Conservation (phyloP, 106 monocot species). For the Allium sativum region DNA sequence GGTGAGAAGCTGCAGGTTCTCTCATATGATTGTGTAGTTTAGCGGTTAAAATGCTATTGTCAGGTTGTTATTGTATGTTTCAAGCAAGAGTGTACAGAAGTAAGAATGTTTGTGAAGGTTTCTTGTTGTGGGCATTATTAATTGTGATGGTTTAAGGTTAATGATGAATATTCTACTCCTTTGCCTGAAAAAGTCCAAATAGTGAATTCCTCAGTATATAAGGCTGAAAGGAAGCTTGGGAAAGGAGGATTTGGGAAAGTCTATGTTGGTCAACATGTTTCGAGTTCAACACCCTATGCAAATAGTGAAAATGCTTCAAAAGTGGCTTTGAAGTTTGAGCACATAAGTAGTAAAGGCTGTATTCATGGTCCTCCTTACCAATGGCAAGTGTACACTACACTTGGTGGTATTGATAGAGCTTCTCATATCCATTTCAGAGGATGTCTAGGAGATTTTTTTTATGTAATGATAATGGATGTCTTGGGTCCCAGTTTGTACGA, state of each 20-base stretch:
- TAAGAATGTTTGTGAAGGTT: too few relatives aligned
- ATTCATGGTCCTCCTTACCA: constrained; percentile 76
- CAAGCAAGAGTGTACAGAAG: too few relatives aligned
- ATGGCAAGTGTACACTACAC: constrained; percentile 85
- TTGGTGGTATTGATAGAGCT: constrained; percentile 89
- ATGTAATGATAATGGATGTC: constrained; percentile 79
- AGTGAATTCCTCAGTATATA: constrained; percentile 51
- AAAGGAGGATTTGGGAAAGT: constrained; percentile 90
- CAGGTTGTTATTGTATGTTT: too few relatives aligned
- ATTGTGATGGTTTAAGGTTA: too few relatives aligned
- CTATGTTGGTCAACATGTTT: constrained; percentile 54
- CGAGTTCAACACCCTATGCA: constrained; percentile 15
- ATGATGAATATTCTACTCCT: too few relatives aligned
- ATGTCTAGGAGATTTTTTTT: constrained; percentile 72
- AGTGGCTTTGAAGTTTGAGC: constrained; percentile 85
- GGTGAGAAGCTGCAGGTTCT: too few relatives aligned
- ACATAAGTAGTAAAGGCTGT: constrained; percentile 80
- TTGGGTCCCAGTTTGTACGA: constrained; percentile 87
- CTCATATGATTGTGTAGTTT: too few relatives aligned
- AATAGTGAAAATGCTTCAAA: constrained; percentile 40
- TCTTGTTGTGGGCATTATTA: too few relatives aligned
- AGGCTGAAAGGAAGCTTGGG: constrained; percentile 58
- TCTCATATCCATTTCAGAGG: constrained; percentile 87
- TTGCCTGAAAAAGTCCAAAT: too few relatives aligned
- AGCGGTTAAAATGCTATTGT: too few relatives aligned